These are phyloP conservation scores for Serendipita sp. DNA, from an alignment of 768 basidiomycete species.

Conservation along the genomic window DNA sequence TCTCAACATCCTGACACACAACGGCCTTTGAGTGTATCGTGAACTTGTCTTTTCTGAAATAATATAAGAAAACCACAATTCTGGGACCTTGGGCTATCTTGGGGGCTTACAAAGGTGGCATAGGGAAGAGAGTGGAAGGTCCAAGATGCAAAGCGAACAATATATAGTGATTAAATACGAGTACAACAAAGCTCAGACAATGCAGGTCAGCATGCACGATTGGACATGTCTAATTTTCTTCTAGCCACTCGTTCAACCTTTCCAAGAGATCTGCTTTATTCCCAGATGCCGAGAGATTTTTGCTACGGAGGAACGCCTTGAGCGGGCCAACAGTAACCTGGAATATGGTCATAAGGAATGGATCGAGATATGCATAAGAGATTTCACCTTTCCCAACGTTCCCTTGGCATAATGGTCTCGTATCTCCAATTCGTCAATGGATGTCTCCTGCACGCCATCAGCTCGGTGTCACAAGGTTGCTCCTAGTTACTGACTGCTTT, in stretches of 20 bases:
- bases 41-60: slow-evolving; percentile 63
- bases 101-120: slow-evolving; percentile 17
- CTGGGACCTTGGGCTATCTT: neutral
- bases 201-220: neutral
- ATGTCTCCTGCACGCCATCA: slow-evolving; percentile 31
- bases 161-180: neutral
- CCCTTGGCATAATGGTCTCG: slow-evolving; percentile 46
- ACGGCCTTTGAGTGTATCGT: slow-evolving; percentile 82
- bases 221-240: slow-evolving; percentile 16
- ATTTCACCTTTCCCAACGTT: slow-evolving; percentile 45
- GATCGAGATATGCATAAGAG: neutral
- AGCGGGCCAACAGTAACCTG: slow-evolving; percentile 66
- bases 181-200: neutral
- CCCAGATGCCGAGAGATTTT: slow-evolving; percentile 42
- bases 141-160: neutral
- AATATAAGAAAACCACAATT: neutral
- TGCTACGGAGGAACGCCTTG: slow-evolving; percentile 61
- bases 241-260: slow-evolving; percentile 47
- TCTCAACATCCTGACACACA: slow-evolving; percentile 83
- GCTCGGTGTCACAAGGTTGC: neutral
- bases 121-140: slow-evolving; percentile 25
- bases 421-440: slow-evolving; percentile 56
- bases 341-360: slow-evolving; percentile 10
- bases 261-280: slow-evolving; percentile 59
- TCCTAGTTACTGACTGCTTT: slow-evolving; percentile 39